Conservation (phyloP, 805 yeast species). For the Vanderwaltozyma polyspora region DNA sequence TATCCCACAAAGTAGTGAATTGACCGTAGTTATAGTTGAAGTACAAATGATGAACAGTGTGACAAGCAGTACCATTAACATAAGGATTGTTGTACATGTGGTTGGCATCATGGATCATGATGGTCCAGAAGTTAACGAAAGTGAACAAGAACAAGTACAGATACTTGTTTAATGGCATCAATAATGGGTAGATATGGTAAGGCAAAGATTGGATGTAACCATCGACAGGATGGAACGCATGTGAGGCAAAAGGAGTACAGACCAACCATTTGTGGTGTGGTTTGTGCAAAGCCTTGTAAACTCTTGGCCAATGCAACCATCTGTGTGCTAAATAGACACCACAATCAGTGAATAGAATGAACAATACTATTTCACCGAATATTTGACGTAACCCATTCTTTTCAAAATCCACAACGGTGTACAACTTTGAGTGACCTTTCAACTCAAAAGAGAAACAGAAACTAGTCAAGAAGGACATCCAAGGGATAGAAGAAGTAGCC, state of each 20-base stretch:
- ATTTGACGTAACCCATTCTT: slow-evolving; percentile 62
- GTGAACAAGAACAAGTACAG: slow-evolving; percentile 73
- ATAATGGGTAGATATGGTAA: slow-evolving; percentile 80
- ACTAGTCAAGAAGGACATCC: slow-evolving; percentile 73
- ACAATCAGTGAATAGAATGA: slow-evolving; percentile 87
- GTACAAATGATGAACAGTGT: slow-evolving; percentile 90
- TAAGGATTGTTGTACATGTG: slow-evolving; percentile 86
- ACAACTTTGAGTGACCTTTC: slow-evolving; percentile 71
- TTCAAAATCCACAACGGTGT: slow-evolving; percentile 46
- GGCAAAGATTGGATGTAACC: slow-evolving; percentile 90
- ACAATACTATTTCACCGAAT: slow-evolving; percentile 58
- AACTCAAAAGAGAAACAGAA: slow-evolving; percentile 85
- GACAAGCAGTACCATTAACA: slow-evolving; percentile 97
- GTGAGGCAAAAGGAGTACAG: slow-evolving; percentile 96
- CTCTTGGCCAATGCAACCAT: slow-evolving; percentile 81
- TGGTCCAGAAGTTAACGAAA: slow-evolving; percentile 95
- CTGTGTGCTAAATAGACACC: slow-evolving; percentile 87
- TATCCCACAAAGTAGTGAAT: slow-evolving; percentile 95
- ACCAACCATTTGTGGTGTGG: slow-evolving; percentile 99
- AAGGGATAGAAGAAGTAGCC: slow-evolving; percentile 74
- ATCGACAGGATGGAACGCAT: slow-evolving; percentile 96
- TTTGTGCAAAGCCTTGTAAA: slow-evolving; percentile 80
- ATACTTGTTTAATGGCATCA: slow-evolving; percentile 85
- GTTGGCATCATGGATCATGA: slow-evolving; percentile 96
- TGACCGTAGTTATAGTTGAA: slow-evolving; percentile 98